Evolutionary conservation across 2,329 filamentous ascomycete genomes (phyloP), one percentile per base, ranked within the genome.

Genomic region (Coniochaeta hoffmannii): DNA sequence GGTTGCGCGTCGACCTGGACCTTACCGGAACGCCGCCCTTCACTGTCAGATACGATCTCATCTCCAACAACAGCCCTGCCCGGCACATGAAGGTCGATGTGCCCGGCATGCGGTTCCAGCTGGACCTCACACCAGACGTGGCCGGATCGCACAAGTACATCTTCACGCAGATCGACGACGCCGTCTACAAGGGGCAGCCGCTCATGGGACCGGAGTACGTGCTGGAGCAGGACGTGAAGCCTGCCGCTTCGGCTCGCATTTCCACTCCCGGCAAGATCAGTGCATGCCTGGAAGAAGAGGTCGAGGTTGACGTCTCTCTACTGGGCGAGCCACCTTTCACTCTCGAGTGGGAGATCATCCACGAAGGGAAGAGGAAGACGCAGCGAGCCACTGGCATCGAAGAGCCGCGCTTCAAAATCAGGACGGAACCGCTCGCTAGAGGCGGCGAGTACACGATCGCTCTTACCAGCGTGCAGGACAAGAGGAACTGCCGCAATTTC

Each of bases 1-100:
- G 94, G 38, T 80, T 99, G 55, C 83, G 88, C 11, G 89, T 99
- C 41, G 88, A 94, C 65, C 75, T 99, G 52, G 91, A 97, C 67
- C 78, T 99, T 36, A 88, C 93, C 28, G 94, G 94, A 58, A 96
- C 91, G 0, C 93, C 95, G 49, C 93, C 93, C 1, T 99, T 99
- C 72, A 76, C 78, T n/a, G 77, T 99, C 49, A 76, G 78, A 22
- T 99, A 97, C 68, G 85, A 86, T 44, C 80, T 91, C 56, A 80
- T 85, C 56, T 83, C 82, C 64, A 83, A 80, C 53, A 81, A 82
- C 6, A 78, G 78, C 17, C 41, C 41, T n/a, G 73, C 79, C 9
- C 75, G 78, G 57, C 73, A 78, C 55, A 75, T 84, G 59, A 76
- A 69, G 15, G 78, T 87, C 44, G 72, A 69, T 15, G 77, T 95